Percentiles rank a stretch among this genome's conserved stretches.
Evolutionary conservation across 1,139 yeast genomes (phyloP).

Genomic region (Maudiozyma humilis): DNA sequence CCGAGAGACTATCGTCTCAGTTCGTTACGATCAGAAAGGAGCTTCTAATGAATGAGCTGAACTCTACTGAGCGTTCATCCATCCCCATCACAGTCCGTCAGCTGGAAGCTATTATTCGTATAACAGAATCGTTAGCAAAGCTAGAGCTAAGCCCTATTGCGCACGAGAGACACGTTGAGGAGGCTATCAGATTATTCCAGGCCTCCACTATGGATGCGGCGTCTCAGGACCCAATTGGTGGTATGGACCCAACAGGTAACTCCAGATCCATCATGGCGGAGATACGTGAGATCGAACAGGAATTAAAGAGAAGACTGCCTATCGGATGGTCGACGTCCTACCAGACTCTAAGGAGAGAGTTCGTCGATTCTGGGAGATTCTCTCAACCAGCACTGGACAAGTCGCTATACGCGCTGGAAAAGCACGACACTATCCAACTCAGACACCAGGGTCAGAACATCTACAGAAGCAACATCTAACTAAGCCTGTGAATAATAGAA

Average conservation of each 20-base stretch:
- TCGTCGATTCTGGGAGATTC: constrained; percentile 63
- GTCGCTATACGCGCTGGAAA: constrained; percentile 73
- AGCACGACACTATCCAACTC: constrained; percentile 78
- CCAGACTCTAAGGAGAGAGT: constrained; percentile 73
- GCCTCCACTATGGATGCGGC: constrained; percentile 99
- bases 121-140: constrained; percentile 90
- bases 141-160: constrained; percentile 77
- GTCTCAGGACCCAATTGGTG: constrained; percentile 58
- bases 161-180: constrained; percentile 83
- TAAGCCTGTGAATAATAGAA: too few species aligned
- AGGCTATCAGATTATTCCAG: constrained; percentile 86
- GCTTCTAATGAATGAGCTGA: constrained; percentile 71
- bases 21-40: constrained; percentile 85
- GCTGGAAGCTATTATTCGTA: constrained; percentile 93
- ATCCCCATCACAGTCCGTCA: constrained; percentile 98
- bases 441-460: constrained; percentile 84
- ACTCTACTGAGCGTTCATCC: constrained; percentile 82
- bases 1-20: constrained; percentile 87
- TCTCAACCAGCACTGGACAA: constrained; percentile 71
- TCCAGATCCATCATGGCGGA: constrained; percentile 48
- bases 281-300: constrained; percentile 72
- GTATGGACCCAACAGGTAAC: constrained; percentile 41
- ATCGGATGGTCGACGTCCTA: constrained; percentile 95
- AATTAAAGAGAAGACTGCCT: constrained; percentile 82
- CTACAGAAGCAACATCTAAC: constrained; percentile 67